phyloP scores from a whole-genome alignment of 2,329 filamentous ascomycete genomes.

The Botrytis paeoniae region DNA sequence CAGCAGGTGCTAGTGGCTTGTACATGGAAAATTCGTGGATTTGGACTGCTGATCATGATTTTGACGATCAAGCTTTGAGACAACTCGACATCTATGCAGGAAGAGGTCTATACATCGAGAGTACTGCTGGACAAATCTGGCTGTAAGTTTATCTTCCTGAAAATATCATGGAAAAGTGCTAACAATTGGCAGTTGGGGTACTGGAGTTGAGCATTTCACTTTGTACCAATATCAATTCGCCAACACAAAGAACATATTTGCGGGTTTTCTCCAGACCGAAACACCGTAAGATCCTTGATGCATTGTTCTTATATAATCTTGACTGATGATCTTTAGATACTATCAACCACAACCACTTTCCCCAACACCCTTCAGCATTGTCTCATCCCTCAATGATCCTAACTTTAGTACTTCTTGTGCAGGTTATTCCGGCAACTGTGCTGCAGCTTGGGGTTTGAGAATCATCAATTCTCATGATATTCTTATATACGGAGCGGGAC shows the following conservation, averaged over 20 bases:
- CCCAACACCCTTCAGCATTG: slow-evolving; percentile 56
- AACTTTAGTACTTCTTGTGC: slow-evolving; percentile 46
- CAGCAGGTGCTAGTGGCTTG: slow-evolving; percentile 42
- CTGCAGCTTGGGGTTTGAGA: slow-evolving; percentile 63
- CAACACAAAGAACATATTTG: slow-evolving; percentile 33
- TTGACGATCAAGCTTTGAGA: slow-evolving; percentile 43
- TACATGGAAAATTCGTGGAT: slow-evolving; percentile 50
- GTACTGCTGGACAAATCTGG: slow-evolving; percentile 48
- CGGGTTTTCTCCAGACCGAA: slow-evolving; percentile 33
- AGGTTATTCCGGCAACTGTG: slow-evolving; percentile 43
- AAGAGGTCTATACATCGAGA: slow-evolving; percentile 48
- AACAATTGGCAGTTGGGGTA: slow-evolving; percentile 36
- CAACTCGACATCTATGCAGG: slow-evolving; percentile 53
- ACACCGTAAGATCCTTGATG: slow-evolving; percentile 15
- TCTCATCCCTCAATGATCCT: slow-evolving; percentile 46
- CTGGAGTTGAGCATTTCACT: slow-evolving; percentile 47
- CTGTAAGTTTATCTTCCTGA: slow-evolving; percentile 32
- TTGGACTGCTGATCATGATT: slow-evolving; percentile 47
- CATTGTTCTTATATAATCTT: too few relatives aligned
- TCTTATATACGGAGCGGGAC: slow-evolving; percentile 50
- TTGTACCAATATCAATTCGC: slow-evolving; percentile 54
- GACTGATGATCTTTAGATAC: slow-evolving; percentile 43
- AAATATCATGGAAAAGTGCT: neutral
- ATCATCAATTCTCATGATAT: slow-evolving; percentile 51
- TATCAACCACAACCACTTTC: slow-evolving; percentile 65